These are phyloP conservation scores for Lactifluus subvellereus DNA, from an alignment of 768 basidiomycete species.

Conservation along the genomic window DNA sequence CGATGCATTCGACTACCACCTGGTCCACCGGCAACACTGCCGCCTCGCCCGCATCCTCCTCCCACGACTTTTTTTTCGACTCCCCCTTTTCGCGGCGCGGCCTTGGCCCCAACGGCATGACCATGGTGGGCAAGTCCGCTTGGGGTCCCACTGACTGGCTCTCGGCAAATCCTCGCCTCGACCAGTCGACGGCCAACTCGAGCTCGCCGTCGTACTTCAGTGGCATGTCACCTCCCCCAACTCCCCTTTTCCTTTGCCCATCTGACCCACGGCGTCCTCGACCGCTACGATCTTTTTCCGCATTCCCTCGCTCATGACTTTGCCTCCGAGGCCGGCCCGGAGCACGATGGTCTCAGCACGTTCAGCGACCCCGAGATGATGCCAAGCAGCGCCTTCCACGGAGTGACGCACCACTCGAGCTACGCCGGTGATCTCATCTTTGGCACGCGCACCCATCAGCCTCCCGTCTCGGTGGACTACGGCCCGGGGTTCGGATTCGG, in stretches of 20 bases:
- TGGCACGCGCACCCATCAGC: conserved; percentile 63
- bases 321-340: conserved; percentile 58
- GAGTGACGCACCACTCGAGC: conserved; percentile 78
- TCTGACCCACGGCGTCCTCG: conserved; percentile 65
- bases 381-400: conserved; percentile 53
- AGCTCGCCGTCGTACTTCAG: conserved; percentile 38
- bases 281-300: conserved; percentile 77
- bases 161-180: conserved; percentile 75
- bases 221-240: conserved; percentile 49
- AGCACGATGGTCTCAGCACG: conserved; percentile 47
- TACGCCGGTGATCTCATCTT: conserved; percentile 84
- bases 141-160: conserved; percentile 85
- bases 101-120: conserved; percentile 30
- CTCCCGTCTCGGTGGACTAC: conserved; percentile 39
- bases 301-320: conserved; percentile 45
- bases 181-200: conserved; percentile 42
- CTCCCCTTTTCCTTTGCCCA: conserved; percentile 50
- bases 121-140: conserved; percentile 77
- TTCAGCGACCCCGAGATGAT: conserved; percentile 60
- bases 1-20: conserved; percentile 43
- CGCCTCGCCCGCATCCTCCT: conserved; percentile 58
- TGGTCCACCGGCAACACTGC: conserved; percentile 34
- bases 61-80: conserved; percentile 52
- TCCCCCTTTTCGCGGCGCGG: conserved; percentile 45
- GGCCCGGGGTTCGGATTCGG: conserved; percentile 43